Base-by-base conservation (phyloP, 164 flowering plant genomes). In the Vitis riparia region DNA sequence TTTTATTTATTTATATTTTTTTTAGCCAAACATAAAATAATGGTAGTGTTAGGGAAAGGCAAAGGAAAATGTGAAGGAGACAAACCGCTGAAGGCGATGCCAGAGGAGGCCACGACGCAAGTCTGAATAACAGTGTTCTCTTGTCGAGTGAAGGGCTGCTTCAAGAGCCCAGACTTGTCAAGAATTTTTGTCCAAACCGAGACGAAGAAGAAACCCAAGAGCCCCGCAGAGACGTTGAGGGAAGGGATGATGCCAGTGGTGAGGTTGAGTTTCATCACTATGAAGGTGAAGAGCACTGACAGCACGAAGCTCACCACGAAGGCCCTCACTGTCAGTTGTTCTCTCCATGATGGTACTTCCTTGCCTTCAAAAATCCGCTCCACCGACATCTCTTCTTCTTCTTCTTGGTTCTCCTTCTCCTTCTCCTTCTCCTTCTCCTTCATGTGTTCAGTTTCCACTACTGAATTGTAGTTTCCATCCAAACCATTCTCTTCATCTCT, bases 111-210 rank as follows among this genome's bases (percentile, higher is more conserved):
- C 12, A 73, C 77, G 3, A 70, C 77, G 57, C 80, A 77, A 30
- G 80, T 77, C 62, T 77, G 80, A 9, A 77, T 70, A 10, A 77
- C 77, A 23, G 80, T 77, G 60, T 77, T 77, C 65, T 77, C 80
- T 16, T 77, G 80, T 11, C 80, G 13, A 16, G 80, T 77, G 12
- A 77, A 77, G 3, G 80, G 80, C 70, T 68, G 74, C n/a, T n/a
- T 27, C 13, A 77, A 19, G 8, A 73, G 13, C 0, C 80, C 80
- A 19, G 60, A 60, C 17, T 59, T 67, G 30, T 47, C 30, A 0
- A 77, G 57, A 8, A 70, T 37, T 66, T 55, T 57, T 5, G 74
- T 73, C 77, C 77, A 77, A 0, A 63, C 37, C 66, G 58, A 69
- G 44, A 73, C 68, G 49, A 77, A 73, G 62, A 70, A 59, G 66